Conservation (phyloP, 1,284 basidiomycete species). For the Austroboletus sp. region DNA sequence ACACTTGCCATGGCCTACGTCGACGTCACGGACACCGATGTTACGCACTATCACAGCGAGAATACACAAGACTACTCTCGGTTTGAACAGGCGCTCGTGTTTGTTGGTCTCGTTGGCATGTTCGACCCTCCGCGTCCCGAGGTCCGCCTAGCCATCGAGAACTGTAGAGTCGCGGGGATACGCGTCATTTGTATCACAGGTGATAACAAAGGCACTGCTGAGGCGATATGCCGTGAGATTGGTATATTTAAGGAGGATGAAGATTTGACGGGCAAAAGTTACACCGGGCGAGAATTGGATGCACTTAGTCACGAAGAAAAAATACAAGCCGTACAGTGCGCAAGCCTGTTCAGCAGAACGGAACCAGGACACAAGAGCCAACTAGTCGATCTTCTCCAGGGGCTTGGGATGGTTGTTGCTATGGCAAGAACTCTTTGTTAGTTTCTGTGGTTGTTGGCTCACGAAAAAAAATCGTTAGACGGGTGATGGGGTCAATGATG, state of each 20-base stretch:
- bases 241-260: slow-evolving; percentile 84
- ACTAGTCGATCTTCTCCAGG: slow-evolving; percentile 92
- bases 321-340: slow-evolving; percentile 76
- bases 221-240: slow-evolving; percentile 93
- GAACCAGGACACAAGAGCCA: slow-evolving; percentile 94
- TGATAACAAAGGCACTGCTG: slow-evolving; percentile 96
- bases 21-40: slow-evolving; percentile 71
- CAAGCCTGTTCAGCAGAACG: slow-evolving; percentile 86
- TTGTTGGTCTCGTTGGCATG: slow-evolving; percentile 96
- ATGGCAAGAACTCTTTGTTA: slow-evolving; percentile 59
- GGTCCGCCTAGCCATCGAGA: slow-evolving; percentile 79
- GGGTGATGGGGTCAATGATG: slow-evolving; percentile 94
- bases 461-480: slow-evolving; percentile 45
- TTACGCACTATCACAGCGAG: slow-evolving; percentile 73
- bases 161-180: slow-evolving; percentile 90
- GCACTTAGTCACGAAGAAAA: slow-evolving; percentile 75
- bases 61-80: slow-evolving; percentile 75
- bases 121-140: slow-evolving; percentile 96
- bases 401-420: slow-evolving; percentile 89
- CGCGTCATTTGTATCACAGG: slow-evolving; percentile 97
- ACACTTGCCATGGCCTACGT: slow-evolving; percentile 88
- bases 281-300: slow-evolving; percentile 90
- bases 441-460: slow-evolving; percentile 5
- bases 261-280: slow-evolving; percentile 85
- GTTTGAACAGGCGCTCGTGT: slow-evolving; percentile 87